These are phyloP conservation scores for Brettanomyces sp. DNA, from an alignment of 805 yeast genomes.

Conservation along the genomic window DNA sequence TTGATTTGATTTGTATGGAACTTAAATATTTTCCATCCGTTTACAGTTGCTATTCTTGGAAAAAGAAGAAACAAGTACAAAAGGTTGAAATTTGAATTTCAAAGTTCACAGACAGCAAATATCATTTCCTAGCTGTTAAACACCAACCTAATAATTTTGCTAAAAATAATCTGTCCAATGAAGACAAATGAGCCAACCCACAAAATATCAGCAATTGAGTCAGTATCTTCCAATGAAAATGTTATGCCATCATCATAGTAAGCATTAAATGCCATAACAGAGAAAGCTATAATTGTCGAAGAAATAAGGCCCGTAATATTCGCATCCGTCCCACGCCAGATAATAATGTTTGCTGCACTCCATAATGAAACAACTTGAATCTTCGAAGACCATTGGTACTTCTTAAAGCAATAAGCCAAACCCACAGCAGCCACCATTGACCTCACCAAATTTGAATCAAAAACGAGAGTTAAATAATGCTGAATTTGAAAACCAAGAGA, in stretches of 20 bases:
- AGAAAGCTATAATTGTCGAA: constrained; percentile 11
- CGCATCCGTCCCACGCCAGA: constrained; percentile 39
- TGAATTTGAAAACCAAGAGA: neutral
- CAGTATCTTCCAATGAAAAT: constrained; percentile 4
- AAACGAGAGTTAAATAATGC: constrained; percentile 23
- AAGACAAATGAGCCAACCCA: constrained; percentile 59
- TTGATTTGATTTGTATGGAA: too few species aligned
- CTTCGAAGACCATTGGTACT: constrained; percentile 58
- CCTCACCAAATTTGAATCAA: constrained; percentile 21
- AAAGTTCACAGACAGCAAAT: too few species aligned
- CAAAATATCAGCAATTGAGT: constrained; percentile 32
- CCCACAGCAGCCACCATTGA: constrained; percentile 58
- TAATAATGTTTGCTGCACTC: constrained; percentile 51
- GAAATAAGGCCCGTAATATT: constrained; percentile 13
- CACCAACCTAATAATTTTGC: constrained; percentile 53
- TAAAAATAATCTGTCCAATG: constrained; percentile 56
- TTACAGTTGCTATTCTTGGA: neutral
- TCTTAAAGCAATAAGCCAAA: constrained; percentile 59
- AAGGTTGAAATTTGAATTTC: neutral
- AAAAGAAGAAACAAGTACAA: neutral
- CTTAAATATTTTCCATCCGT: too few species aligned
- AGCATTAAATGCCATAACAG: constrained; percentile 10
- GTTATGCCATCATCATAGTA: constrained; percentile 1
- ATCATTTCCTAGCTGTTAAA: too few species aligned
- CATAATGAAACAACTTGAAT: constrained; percentile 58